phyloP scores from a whole-genome alignment of 371 early-diverging fungal species.

The Batkoa obscura region DNA sequence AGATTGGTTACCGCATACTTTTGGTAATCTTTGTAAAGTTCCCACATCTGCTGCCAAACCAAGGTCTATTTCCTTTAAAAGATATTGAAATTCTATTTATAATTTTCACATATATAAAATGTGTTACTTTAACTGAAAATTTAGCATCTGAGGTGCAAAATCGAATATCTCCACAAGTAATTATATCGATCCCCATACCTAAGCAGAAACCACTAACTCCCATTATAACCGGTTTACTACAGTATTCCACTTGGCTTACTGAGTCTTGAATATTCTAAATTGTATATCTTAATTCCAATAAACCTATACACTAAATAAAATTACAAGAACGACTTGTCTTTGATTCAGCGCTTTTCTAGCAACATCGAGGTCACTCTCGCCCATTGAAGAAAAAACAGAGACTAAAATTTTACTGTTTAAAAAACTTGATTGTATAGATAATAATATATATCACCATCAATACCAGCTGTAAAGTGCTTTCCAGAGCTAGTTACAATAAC shows the following conservation, averaged over 20 bases:
- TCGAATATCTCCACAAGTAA: constrained; percentile 84
- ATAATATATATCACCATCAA: neutral
- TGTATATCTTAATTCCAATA: neutral
- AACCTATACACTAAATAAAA: no score
- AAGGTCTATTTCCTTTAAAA: constrained; percentile 58
- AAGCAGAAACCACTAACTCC: constrained; percentile 76
- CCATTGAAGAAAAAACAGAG: no score
- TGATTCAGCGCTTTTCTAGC: neutral
- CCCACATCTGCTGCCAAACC: constrained; percentile 76
- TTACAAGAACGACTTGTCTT: no score
- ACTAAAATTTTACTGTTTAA: no score
- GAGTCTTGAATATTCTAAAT: constrained; percentile 32
- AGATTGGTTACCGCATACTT: constrained; percentile 77
- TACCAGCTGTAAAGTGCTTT: neutral
- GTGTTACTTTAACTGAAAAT: constrained; percentile 57
- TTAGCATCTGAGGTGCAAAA: constrained; percentile 54
- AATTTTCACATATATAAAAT: neutral
- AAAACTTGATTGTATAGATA: no score
- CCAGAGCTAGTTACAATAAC: neutral
- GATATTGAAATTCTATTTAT: neutral
- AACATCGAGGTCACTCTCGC: neutral
- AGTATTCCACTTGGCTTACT: constrained; percentile 57
- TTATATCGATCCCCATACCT: constrained; percentile 78
- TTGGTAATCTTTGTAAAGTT: constrained; percentile 84
- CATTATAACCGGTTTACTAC: constrained; percentile 74